phyloP scores from a whole-genome alignment of 371 early-diverging fungal species.

The Mortierella sp. region DNA sequence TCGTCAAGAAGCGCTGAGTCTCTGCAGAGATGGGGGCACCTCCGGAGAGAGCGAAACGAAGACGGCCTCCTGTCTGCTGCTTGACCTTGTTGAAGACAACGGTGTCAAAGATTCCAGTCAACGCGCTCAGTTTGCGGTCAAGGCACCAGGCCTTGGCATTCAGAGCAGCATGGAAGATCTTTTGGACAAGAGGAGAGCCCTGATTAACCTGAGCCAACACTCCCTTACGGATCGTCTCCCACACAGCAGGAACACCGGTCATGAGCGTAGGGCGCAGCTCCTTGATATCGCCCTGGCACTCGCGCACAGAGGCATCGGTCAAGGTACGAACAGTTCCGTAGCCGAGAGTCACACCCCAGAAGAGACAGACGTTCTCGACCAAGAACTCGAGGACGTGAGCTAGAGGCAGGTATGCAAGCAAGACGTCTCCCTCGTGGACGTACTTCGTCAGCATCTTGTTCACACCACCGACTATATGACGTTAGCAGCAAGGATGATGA shows the following conservation, averaged over 20 bases:
- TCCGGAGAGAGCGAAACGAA: slow-evolving; percentile 91
- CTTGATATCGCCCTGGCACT: slow-evolving; percentile 94
- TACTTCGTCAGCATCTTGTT: slow-evolving; percentile 62
- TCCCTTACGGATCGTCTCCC: slow-evolving; percentile 93
- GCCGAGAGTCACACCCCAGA: slow-evolving; percentile 86
- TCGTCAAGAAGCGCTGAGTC: slow-evolving; percentile 88
- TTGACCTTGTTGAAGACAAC: slow-evolving; percentile 92
- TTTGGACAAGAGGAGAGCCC: slow-evolving; percentile 72
- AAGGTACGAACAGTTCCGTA: slow-evolving; percentile 91
- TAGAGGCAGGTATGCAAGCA: slow-evolving; percentile 94
- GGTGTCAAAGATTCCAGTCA: slow-evolving; percentile 78
- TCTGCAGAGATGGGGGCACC: slow-evolving; percentile 93
- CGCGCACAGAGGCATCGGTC: slow-evolving; percentile 90
- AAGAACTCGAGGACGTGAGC: slow-evolving; percentile 94
- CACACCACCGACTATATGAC: slow-evolving; percentile 67
- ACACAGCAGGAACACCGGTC: slow-evolving; percentile 93
- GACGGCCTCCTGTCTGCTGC: slow-evolving; percentile 92
- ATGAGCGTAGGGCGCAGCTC: slow-evolving; percentile 93
- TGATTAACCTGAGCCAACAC: slow-evolving; percentile 77
- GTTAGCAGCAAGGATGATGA: background rate
- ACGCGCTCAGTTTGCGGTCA: slow-evolving; percentile 52
- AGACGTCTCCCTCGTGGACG: slow-evolving; percentile 63
- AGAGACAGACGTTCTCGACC: slow-evolving; percentile 81
- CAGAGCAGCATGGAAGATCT: slow-evolving; percentile 80
- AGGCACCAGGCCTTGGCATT: slow-evolving; percentile 81